These are phyloP conservation scores for Sugiyamaella boreocaroliniensis DNA, from an alignment of 805 yeast species.

Conservation along the genomic window DNA sequence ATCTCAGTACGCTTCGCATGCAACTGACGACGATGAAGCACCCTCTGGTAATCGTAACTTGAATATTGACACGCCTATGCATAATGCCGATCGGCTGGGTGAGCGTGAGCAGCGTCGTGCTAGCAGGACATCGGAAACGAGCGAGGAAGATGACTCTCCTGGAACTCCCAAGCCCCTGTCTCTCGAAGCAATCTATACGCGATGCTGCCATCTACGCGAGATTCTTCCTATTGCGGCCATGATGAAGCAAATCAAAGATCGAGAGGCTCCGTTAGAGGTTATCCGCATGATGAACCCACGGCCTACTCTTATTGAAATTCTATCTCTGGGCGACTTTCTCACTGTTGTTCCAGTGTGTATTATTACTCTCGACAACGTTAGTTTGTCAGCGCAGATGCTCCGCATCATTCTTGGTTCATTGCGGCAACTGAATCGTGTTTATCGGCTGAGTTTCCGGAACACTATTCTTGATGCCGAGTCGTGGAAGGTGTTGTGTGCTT, in stretches of 20 bases:
- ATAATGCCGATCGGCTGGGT: slow-evolving; percentile 2
- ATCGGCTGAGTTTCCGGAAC: slow-evolving; percentile 70
- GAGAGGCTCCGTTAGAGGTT: slow-evolving; percentile 64
- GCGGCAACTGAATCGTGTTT: slow-evolving; percentile 56
- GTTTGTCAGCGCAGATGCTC: slow-evolving; percentile 68
- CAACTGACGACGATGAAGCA: slow-evolving; percentile 17
- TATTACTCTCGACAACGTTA: slow-evolving; percentile 72
- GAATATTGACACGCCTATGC: slow-evolving; percentile 19
- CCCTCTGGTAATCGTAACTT: not conserved
- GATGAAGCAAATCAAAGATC: slow-evolving; percentile 68
- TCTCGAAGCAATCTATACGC: slow-evolving; percentile 72
- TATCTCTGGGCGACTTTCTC: slow-evolving; percentile 82
- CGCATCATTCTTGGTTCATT: slow-evolving; percentile 65
- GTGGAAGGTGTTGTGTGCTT: slow-evolving; percentile 65
- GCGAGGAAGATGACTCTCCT: slow-evolving; percentile 26
- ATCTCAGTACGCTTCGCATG: slow-evolving; percentile 3
- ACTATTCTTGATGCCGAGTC: slow-evolving; percentile 65
- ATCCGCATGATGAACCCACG: slow-evolving; percentile 76
- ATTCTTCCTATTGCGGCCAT: slow-evolving; percentile 90
- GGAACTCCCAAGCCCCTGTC: slow-evolving; percentile 27
- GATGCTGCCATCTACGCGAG: slow-evolving; percentile 90
- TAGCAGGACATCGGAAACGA: not conserved
- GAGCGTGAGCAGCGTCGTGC: not conserved
- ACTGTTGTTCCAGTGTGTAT: slow-evolving; percentile 77
- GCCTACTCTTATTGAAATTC: slow-evolving; percentile 82